phyloP scores from a whole-genome alignment of 148 eudicot genomes.

The Rhododendron williamsianum region DNA sequence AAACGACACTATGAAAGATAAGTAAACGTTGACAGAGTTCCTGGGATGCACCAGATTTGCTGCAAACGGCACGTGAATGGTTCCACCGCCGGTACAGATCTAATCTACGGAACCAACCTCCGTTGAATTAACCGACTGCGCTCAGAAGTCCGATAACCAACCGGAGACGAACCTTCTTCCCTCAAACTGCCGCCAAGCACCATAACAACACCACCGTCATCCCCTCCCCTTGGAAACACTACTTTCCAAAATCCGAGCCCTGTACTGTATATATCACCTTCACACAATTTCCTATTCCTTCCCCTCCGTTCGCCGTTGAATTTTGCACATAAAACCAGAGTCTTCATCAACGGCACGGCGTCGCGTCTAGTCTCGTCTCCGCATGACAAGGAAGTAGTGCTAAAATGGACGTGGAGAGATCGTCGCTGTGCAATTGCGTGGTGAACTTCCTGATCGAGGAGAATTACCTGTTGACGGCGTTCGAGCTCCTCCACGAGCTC shows the following conservation, averaged over 20 bases:
- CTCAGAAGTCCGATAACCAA: neutral
- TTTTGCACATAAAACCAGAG: neutral
- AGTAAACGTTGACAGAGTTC: neutral
- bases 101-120: neutral
- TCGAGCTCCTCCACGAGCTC: conserved; percentile 98
- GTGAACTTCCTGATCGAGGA: conserved; percentile 93
- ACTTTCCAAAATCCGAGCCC: neutral
- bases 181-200: neutral
- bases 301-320: neutral
- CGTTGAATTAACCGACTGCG: neutral
- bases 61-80: neutral
- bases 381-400: neutral
- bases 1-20: too few species aligned
- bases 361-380: neutral
- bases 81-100: neutral
- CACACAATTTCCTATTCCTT: too few species aligned
- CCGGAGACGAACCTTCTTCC: neutral
- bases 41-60: neutral
- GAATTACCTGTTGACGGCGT: conserved; percentile 83
- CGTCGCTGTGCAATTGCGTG: conserved; percentile 97
- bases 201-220: neutral
- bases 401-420: conserved; percentile 86
- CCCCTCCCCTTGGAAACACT: neutral
- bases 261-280: too few species aligned
- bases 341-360: conserved; percentile 3